Conservation (phyloP, 805 yeast genomes). For the Pichia sporocuriosa region DNA sequence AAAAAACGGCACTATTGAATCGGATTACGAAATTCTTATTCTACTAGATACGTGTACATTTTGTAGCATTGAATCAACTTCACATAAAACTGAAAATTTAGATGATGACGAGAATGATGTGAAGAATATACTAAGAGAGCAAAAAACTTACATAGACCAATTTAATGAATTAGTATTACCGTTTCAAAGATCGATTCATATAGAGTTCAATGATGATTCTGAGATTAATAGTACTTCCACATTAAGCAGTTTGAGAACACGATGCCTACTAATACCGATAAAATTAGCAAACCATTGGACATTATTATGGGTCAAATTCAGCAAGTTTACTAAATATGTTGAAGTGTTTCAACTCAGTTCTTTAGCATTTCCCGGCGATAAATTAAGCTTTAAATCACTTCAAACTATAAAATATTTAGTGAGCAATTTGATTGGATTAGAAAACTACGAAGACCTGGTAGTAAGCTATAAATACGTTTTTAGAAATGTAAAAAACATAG, state of each 20-base stretch:
- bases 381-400: slow-evolving; percentile 14
- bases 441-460: slow-evolving; percentile 13
- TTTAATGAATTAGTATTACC: slow-evolving; percentile 6
- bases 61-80: background rate
- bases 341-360: slow-evolving; percentile 22
- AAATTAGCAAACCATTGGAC: slow-evolving; percentile 21
- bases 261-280: slow-evolving; percentile 19
- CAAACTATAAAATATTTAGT: slow-evolving; percentile 14
- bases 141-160: background rate
- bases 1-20: background rate
- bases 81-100: background rate
- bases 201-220: background rate
- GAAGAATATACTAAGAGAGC: too few species aligned
- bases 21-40: slow-evolving; percentile 5
- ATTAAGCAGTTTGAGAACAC: slow-evolving; percentile 11
- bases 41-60: slow-evolving; percentile 6
- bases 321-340: slow-evolving; percentile 12
- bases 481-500: background rate
- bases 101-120: too few species aligned
- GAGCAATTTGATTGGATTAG: slow-evolving; percentile 14
- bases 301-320: slow-evolving; percentile 23
- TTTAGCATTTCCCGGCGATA: slow-evolving; percentile 9
- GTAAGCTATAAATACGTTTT: background rate
- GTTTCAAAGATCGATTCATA: background rate
- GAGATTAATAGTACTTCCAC: background rate